Conservation (phyloP, 164 flowering plant genomes). For the Dillenia turbinata region DNA sequence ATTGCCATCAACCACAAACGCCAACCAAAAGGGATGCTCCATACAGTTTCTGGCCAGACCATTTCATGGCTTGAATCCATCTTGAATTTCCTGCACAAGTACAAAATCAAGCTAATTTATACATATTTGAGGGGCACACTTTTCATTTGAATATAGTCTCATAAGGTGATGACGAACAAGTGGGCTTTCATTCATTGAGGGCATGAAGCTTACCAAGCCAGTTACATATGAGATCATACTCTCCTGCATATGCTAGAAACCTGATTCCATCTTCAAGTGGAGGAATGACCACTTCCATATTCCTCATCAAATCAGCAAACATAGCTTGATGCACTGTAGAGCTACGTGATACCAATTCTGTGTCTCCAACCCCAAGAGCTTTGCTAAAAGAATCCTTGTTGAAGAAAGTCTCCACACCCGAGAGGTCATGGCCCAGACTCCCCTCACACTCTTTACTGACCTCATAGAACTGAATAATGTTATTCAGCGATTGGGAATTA, state of each 20-base stretch:
- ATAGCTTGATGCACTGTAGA: slow-evolving; percentile 50
- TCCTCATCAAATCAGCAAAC: slow-evolving; percentile 75
- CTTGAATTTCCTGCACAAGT: slow-evolving; percentile 50
- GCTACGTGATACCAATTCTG: slow-evolving; percentile 75
- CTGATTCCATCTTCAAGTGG: slow-evolving; percentile 73
- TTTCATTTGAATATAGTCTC: too few species aligned
- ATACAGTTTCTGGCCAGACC: slow-evolving; percentile 34
- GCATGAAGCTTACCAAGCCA: slow-evolving; percentile 65
- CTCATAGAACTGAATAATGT: slow-evolving; percentile 35
- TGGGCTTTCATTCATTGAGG: not conserved
- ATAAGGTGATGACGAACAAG: not conserved
- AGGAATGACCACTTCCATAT: slow-evolving; percentile 74
- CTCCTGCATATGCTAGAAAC: slow-evolving; percentile 75
- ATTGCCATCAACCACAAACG: slow-evolving; percentile 24
- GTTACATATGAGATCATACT: slow-evolving; percentile 86
- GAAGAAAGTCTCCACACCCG: slow-evolving; percentile 57
- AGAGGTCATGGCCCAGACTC: slow-evolving; percentile 70
- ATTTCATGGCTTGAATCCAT: slow-evolving; percentile 46
- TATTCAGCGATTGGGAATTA: too few species aligned
- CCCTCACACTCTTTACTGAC: slow-evolving; percentile 70
- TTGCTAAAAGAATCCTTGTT: slow-evolving; percentile 44
- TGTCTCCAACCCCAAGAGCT: slow-evolving; percentile 71
- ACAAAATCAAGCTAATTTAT: not conserved
- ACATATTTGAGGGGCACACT: not conserved
- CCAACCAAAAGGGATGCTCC: slow-evolving; percentile 20